A percentile compares a stretch with the other conserved stretches of the same genome.
Conservation (phyloP, 2,329 filamentous ascomycete species). For the Rhynchosporium graminicola region DNA sequence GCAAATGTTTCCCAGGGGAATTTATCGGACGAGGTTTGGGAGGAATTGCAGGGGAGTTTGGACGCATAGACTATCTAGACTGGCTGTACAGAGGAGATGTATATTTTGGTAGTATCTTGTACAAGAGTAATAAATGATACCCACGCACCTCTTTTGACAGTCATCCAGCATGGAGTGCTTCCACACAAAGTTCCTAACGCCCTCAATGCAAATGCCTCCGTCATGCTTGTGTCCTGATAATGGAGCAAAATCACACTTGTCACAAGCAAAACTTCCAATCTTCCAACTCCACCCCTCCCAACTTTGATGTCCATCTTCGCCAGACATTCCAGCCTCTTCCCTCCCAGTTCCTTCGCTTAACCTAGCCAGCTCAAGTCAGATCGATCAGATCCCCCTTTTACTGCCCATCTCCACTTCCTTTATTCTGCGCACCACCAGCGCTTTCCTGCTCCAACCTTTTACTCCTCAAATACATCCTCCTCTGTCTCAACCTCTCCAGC, state of each 20-base stretch:
- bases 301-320: not conserved
- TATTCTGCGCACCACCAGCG: not conserved
- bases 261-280: not conserved
- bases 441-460: slow-evolving; percentile 38
- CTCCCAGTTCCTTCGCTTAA: slow-evolving; percentile 12
- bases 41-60: slow-evolving; percentile 53
- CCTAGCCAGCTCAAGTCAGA: too few relatives aligned
- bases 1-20: slow-evolving; percentile 62
- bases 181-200: slow-evolving; percentile 21
- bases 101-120: slow-evolving; percentile 25
- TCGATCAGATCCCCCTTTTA: too few relatives aligned
- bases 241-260: not conserved
- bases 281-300: not conserved
- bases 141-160: not conserved
- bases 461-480: slow-evolving; percentile 40
- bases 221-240: not conserved
- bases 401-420: not conserved
- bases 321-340: slow-evolving; percentile 10
- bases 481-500: slow-evolving; percentile 38
- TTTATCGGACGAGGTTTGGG: slow-evolving; percentile 56
- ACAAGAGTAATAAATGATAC: slow-evolving; percentile 17
- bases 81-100: slow-evolving; percentile 20
- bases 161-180: slow-evolving; percentile 17
- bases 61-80: slow-evolving; percentile 41
- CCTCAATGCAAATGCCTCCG: slow-evolving; percentile 30